These are phyloP conservation scores for Debaryomyces coudertii DNA, from an alignment of 1,139 yeast genomes.

Conservation along the genomic window DNA sequence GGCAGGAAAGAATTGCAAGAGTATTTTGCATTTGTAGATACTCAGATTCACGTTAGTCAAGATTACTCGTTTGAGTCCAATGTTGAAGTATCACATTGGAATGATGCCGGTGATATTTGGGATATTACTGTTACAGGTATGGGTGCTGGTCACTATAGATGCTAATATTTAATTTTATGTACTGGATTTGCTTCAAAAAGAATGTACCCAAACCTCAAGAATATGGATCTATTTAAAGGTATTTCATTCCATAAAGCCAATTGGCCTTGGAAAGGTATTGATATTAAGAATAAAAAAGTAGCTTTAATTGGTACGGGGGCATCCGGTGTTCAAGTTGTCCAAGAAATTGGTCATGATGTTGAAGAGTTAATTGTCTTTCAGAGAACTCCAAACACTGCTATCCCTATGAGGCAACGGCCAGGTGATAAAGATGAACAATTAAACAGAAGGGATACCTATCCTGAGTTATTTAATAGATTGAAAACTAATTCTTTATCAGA, in stretches of 20 bases:
- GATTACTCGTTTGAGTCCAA: background rate
- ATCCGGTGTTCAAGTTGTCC: background rate
- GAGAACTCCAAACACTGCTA: background rate
- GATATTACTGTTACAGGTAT: background rate
- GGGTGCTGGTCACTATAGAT: background rate
- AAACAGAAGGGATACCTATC: conserved; percentile 10
- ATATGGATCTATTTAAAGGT: background rate
- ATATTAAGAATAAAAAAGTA: background rate
- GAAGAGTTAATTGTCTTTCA: background rate
- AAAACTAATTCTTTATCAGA: background rate
- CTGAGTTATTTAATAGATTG: background rate
- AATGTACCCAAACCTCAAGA: background rate
- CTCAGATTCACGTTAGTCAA: background rate
- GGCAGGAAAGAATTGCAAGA: background rate
- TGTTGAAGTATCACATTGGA: background rate
- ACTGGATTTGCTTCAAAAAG: background rate
- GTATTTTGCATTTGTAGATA: background rate
- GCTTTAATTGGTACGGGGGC: background rate
- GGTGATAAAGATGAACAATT: background rate
- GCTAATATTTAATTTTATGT: background rate
- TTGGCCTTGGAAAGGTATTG: background rate
- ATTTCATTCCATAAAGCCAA: background rate
- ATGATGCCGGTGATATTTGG: background rate
- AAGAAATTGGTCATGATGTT: background rate
- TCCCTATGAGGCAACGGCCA: background rate